Percentiles rank a stretch among this genome's conserved stretches.
Conservation (phyloP, 768 basidiomycete species). For the Phanerodontia chrysosporium region DNA sequence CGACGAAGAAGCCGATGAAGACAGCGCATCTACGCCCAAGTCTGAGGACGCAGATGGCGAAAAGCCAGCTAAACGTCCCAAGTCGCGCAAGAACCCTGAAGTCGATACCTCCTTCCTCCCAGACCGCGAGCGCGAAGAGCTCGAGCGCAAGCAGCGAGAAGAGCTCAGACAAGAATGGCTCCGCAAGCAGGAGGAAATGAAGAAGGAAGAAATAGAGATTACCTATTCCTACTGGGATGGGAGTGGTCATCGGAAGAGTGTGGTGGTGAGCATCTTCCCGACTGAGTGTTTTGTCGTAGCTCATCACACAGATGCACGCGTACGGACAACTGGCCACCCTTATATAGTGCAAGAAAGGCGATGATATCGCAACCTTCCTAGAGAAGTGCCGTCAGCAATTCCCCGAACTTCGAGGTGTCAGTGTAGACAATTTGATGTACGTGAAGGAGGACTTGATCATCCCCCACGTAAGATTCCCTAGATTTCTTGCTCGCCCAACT, state of each 20-base stretch:
- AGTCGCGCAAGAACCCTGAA: slow-evolving; percentile 90
- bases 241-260: slow-evolving; percentile 91
- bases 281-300: background rate
- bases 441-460: slow-evolving; percentile 99
- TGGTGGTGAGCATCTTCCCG: slow-evolving; percentile 54
- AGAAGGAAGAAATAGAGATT: slow-evolving; percentile 78
- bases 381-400: slow-evolving; percentile 93
- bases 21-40: slow-evolving; percentile 30
- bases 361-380: slow-evolving; percentile 80
- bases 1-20: slow-evolving; percentile 66
- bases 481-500: background rate
- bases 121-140: slow-evolving; percentile 94
- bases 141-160: slow-evolving; percentile 85
- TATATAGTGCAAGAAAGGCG: slow-evolving; percentile 92
- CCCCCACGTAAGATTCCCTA: slow-evolving; percentile 68
- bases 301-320: slow-evolving; percentile 23
- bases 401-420: slow-evolving; percentile 84
- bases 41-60: slow-evolving; percentile 35
- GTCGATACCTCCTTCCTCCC: slow-evolving; percentile 99
- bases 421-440: slow-evolving; percentile 97
- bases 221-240: slow-evolving; percentile 99
- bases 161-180: slow-evolving; percentile 89
- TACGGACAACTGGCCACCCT: slow-evolving; percentile 2
- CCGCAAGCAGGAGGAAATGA: slow-evolving; percentile 60
- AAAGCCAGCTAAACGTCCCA: slow-evolving; percentile 62